Evolutionary conservation across 306 rosid genomes (phyloP).

Genomic region (Leucaena leucocephala): DNA sequence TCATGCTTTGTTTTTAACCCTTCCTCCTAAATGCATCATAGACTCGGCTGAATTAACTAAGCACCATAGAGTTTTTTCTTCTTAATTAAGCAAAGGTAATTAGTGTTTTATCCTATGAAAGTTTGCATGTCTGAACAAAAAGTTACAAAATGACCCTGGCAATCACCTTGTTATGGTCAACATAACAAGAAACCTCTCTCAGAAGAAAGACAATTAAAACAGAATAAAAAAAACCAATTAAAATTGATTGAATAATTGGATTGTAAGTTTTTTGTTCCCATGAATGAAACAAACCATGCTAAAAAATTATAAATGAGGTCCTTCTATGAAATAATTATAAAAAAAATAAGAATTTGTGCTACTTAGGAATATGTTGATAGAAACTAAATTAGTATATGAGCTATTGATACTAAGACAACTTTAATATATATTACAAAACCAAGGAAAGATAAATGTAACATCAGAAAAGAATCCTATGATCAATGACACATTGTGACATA

Average conservation of each 20-base stretch:
- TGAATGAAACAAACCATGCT: neutral
- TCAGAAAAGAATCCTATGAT: neutral
- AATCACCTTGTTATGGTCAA: neutral
- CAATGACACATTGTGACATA: neutral
- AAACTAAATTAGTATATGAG: neutral
- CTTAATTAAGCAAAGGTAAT: neutral
- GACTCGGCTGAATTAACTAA: neutral
- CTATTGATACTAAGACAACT: neutral
- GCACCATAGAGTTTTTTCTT: neutral
- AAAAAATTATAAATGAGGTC: no score
- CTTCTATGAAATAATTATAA: neutral
- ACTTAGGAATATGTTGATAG: neutral
- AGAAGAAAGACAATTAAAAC: neutral
- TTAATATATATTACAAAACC: neutral
- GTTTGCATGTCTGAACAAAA: neutral
- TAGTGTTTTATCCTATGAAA: neutral
- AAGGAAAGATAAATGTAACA: neutral
- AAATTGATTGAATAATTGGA: neutral
- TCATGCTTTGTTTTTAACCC: neutral
- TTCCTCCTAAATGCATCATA: neutral
- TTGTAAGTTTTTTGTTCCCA: neutral
- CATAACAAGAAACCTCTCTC: neutral
- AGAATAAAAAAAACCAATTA: no score
- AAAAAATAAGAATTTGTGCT: neutral
- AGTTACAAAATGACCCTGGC: constrained; percentile 22